These are phyloP conservation scores for Curvularia eragrostidis DNA, from an alignment of 2,329 filamentous ascomycete species.

Conservation along the genomic window DNA sequence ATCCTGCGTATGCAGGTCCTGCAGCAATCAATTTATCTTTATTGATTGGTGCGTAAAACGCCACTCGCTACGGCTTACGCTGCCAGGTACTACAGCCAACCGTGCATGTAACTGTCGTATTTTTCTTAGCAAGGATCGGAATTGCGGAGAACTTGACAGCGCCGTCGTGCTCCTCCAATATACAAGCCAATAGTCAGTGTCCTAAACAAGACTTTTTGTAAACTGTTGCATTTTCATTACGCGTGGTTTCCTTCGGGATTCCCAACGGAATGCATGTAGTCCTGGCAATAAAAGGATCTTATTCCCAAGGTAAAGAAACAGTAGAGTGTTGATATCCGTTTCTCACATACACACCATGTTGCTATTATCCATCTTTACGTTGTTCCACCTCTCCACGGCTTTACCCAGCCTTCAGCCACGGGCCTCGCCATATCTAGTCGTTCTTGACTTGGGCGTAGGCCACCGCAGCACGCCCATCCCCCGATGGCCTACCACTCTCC, in stretches of 20 bases:
- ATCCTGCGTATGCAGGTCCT: not conserved
- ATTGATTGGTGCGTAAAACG: not conserved
- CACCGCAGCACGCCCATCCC: conserved; percentile 21
- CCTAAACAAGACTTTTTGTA: not conserved
- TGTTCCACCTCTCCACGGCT: conserved; percentile 4
- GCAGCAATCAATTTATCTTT: conserved; percentile 5
- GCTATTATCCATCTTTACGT: conserved; percentile 9
- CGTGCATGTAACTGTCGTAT: not conserved
- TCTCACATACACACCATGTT: not conserved
- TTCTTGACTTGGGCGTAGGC: conserved; percentile 24
- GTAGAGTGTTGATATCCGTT: not conserved
- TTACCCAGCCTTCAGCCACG: conserved; percentile 1
- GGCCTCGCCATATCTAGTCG: conserved; percentile 4
- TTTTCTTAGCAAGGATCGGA: not conserved
- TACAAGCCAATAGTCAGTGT: not conserved
- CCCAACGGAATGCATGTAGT: not conserved
- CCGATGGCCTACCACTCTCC: conserved; percentile 23
- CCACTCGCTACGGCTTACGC: conserved; percentile 1
- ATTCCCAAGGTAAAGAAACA: not conserved
- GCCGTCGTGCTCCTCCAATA: not conserved
- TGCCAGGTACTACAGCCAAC: not conserved
- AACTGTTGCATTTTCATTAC: not conserved
- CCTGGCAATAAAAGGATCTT: not conserved
- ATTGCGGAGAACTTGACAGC: not conserved
- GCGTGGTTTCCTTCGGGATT: not conserved